Conservation (phyloP, 2,329 filamentous ascomycete genomes). For the Aspergillus sojae region DNA sequence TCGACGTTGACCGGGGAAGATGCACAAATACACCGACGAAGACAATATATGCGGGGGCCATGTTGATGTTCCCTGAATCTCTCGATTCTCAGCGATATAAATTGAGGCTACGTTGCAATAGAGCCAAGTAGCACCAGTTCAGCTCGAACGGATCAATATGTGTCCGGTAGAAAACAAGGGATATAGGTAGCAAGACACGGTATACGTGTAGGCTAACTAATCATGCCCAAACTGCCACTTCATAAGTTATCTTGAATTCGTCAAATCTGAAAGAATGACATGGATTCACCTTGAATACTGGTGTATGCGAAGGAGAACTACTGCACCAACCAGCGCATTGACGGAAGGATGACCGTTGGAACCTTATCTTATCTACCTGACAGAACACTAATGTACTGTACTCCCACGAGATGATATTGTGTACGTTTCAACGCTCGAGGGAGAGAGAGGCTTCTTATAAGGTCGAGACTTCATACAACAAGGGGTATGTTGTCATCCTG, state of each 20-base stretch:
- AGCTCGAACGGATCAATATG: background rate
- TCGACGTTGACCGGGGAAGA: constrained; percentile 46
- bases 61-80: background rate
- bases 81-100: background rate
- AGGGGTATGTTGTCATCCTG: background rate
- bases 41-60: constrained; percentile 38
- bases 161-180: background rate
- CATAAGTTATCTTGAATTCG: background rate
- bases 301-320: background rate
- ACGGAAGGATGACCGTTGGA: background rate
- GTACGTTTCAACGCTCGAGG: background rate
- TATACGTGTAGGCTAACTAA: background rate
- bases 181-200: background rate
- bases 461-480: background rate
- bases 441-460: background rate
- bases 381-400: background rate
- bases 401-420: background rate
- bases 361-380: background rate
- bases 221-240: background rate
- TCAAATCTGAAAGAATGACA: background rate
- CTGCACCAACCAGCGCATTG: background rate
- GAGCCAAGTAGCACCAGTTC: background rate
- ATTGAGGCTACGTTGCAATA: background rate
- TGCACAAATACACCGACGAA: constrained; percentile 67
- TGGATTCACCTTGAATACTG: background rate